Conservation (phyloP, 768 basidiomycete species). For the Heimioporus sp. region DNA sequence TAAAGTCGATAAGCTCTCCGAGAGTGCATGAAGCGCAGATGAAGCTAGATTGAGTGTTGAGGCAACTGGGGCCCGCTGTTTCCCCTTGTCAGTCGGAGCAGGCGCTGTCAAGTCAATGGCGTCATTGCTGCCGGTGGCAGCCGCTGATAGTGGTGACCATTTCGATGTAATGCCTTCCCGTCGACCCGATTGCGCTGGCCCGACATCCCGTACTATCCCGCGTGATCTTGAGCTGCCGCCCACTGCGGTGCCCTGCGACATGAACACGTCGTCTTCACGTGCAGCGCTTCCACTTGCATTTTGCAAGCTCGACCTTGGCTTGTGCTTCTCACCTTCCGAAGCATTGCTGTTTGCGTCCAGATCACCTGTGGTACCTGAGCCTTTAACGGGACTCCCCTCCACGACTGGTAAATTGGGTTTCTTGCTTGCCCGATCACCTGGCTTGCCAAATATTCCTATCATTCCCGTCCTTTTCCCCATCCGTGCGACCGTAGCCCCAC, state of each 20-base stretch:
- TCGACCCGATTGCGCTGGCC: background rate
- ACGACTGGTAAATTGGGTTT: conserved; percentile 45
- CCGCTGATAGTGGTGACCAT: conserved; percentile 8
- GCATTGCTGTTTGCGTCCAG: background rate
- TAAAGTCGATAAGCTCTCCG: conserved; percentile 56
- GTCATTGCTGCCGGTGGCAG: conserved; percentile 2
- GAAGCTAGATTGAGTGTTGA: conserved; percentile 29
- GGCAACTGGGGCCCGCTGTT: conserved; percentile 14
- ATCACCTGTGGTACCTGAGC: conserved; percentile 11
- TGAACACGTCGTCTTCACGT: conserved; percentile 8
- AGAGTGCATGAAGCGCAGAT: conserved; percentile 54
- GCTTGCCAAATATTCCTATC: conserved; percentile 22
- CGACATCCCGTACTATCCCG: conserved; percentile 1
- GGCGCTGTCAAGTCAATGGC: conserved; percentile 15
- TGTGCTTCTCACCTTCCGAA: background rate
- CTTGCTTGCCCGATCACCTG: conserved; percentile 37
- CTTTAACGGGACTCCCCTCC: conserved; percentile 47
- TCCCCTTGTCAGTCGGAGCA: conserved; percentile 18
- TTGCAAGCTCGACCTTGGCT: background rate
- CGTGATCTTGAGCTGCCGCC: background rate
- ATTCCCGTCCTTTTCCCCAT: conserved; percentile 8
- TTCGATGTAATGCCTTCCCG: conserved; percentile 5
- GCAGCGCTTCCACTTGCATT: background rate
- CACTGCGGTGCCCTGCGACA: background rate
- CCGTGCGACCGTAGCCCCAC: background rate